Evolutionary conservation across 2,329 filamentous ascomycete species (phyloP).

Genomic region (Hymenoscyphus occultus): DNA sequence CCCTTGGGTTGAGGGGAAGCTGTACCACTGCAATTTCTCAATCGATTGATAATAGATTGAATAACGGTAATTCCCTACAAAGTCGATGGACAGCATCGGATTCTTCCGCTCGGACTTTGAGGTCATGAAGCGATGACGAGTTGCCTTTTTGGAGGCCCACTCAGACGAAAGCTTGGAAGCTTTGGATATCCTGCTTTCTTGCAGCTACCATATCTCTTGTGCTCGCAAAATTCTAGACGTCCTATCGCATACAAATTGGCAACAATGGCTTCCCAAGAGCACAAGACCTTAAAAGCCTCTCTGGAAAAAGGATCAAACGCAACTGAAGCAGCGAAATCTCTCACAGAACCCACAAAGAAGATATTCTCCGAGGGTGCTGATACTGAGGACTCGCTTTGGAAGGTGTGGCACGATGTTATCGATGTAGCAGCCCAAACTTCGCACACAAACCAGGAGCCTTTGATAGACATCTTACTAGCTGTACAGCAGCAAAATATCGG

Average conservation of each 20-base stretch:
- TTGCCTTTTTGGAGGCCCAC: background rate
- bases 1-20: background rate
- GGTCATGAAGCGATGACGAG: background rate
- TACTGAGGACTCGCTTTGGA: constrained; percentile 20
- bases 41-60: background rate
- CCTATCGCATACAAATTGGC: constrained; percentile 3
- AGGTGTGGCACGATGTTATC: constrained; percentile 28
- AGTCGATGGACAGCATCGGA: background rate
- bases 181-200: background rate
- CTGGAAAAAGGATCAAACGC: background rate
- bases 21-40: background rate
- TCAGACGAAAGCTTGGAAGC: background rate
- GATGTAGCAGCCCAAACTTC: constrained; percentile 26
- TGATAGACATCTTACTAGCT: constrained; percentile 31
- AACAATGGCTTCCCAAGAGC: constrained; percentile 4
- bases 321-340: background rate
- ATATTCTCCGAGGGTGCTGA: background rate
- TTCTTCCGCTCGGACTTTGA: background rate
- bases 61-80: background rate
- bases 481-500: constrained; percentile 19
- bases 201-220: background rate
- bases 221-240: background rate
- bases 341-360: constrained; percentile 8
- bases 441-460: constrained; percentile 22
- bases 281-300: background rate